Percentiles rank a stretch among this genome's conserved stretches.
phyloP scores from a whole-genome alignment of 345 rosid species.

The Brassica cretica region DNA sequence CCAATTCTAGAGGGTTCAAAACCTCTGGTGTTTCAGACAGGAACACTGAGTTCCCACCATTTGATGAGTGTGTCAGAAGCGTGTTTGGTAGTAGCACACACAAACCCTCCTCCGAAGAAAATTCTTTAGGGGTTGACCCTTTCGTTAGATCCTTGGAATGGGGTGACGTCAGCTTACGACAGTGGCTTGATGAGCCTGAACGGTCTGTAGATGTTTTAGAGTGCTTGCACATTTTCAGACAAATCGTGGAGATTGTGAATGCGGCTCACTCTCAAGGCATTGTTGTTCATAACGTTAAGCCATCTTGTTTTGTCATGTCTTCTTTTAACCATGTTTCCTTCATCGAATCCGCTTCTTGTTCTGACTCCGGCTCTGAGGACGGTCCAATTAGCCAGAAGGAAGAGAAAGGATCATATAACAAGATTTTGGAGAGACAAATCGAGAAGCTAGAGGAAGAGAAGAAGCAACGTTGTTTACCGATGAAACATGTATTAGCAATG shows the following conservation, averaged over 20 bases:
- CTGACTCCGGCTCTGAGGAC: slow-evolving; percentile 97
- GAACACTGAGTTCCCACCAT: slow-evolving; percentile 23
- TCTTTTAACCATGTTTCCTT: slow-evolving; percentile 87
- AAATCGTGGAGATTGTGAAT: slow-evolving; percentile 82
- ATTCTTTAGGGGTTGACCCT: slow-evolving; percentile 54
- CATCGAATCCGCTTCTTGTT: slow-evolving; percentile 94
- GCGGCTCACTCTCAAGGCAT: slow-evolving; percentile 90
- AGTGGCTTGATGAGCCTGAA: slow-evolving; percentile 88
- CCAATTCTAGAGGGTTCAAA: slow-evolving; percentile 63
- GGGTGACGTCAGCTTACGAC: slow-evolving; percentile 92
- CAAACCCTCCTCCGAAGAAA: slow-evolving; percentile 39
- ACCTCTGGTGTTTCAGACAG: slow-evolving; percentile 43
- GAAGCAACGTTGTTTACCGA: slow-evolving; percentile 62
- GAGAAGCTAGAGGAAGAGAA: slow-evolving; percentile 60
- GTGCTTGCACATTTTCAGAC: slow-evolving; percentile 92
- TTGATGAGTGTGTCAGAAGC: not conserved
- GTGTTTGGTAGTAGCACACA: slow-evolving; percentile 49
- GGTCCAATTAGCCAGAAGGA: slow-evolving; percentile 50
- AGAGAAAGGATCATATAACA: slow-evolving; percentile 44
- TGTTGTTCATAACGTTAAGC: slow-evolving; percentile 85
- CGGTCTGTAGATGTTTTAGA: slow-evolving; percentile 70
- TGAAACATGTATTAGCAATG: slow-evolving; percentile 81
- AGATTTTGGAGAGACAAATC: slow-evolving; percentile 39
- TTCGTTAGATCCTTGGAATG: slow-evolving; percentile 63
- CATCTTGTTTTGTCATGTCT: slow-evolving; percentile 94